Evolutionary conservation across 257 asterid genomes (phyloP).

Genomic region (Nicotiana tomentosiformis): DNA sequence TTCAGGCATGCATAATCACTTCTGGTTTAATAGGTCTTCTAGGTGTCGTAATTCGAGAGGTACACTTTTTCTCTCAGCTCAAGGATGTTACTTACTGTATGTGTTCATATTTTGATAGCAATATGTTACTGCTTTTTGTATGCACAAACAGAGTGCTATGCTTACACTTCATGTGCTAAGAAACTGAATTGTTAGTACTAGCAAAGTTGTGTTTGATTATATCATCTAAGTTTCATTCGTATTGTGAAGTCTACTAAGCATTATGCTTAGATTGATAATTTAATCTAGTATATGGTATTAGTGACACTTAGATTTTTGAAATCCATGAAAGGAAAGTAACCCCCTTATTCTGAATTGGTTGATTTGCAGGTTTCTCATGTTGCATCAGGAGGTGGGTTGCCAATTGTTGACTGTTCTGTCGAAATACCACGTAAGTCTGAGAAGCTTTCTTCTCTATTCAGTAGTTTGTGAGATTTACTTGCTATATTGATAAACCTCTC

Average conservation of each 20-base stretch:
- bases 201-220: neutral
- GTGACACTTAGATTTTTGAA: neutral
- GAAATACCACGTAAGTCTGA: slow-evolving; percentile 53
- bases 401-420: slow-evolving; percentile 52
- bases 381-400: slow-evolving; percentile 62
- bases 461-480: neutral
- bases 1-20: slow-evolving; percentile 72
- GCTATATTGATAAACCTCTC: neutral
- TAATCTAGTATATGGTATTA: neutral
- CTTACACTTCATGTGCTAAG: neutral
- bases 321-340: neutral
- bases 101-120: neutral
- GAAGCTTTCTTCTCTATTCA: slow-evolving; percentile 5
- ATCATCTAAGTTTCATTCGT: neutral
- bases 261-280: neutral
- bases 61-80: slow-evolving; percentile 13
- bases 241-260: too few species aligned
- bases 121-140: neutral
- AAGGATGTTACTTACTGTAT: neutral
- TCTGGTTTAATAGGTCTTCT: slow-evolving; percentile 55
- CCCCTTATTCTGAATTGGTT: slow-evolving; percentile 6
- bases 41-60: slow-evolving; percentile 73
- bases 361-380: slow-evolving; percentile 65
- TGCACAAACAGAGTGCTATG: neutral
- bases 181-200: neutral